These are phyloP conservation scores for Barbarea vulgaris DNA, from an alignment of 345 rosid species.

Conservation along the genomic window DNA sequence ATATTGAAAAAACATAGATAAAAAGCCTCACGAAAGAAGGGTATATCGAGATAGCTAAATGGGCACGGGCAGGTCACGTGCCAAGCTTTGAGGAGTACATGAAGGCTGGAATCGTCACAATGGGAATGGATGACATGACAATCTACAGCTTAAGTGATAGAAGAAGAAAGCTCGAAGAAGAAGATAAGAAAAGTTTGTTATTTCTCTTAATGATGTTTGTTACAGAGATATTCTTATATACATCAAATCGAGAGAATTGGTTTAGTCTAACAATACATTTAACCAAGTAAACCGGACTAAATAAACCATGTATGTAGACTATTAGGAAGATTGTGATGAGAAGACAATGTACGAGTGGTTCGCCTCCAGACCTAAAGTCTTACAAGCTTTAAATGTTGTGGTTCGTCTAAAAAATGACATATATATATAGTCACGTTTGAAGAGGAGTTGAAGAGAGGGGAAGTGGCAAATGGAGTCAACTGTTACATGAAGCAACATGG, in stretches of 20 bases:
- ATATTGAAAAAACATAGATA: neutral
- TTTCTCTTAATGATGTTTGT: too few relatives aligned
- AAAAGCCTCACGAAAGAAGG: neutral
- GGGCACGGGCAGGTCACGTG: conserved; percentile 15
- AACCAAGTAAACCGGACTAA: too few relatives aligned
- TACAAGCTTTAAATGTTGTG: neutral
- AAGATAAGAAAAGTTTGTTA: too few relatives aligned
- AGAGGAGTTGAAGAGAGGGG: neutral
- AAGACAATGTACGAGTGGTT: neutral
- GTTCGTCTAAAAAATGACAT: neutral
- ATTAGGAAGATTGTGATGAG: conserved; percentile 11
- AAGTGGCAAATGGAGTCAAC: neutral
- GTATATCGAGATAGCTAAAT: neutral
- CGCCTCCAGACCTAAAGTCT: neutral
- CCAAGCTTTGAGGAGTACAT: conserved; percentile 11
- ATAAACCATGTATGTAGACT: too few relatives aligned
- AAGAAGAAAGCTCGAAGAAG: too few relatives aligned
- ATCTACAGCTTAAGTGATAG: neutral
- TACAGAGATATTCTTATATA: too few relatives aligned
- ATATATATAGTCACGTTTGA: neutral
- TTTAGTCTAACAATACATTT: too few relatives aligned
- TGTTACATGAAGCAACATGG: conserved; percentile 4
- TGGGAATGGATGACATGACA: neutral
- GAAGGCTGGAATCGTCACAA: neutral
- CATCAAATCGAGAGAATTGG: too few relatives aligned